Percentiles rank a stretch among this genome's conserved stretches.
These are phyloP conservation scores for Striga asiatica DNA, from an alignment of 257 asterid genomes.

Conservation along the genomic window DNA sequence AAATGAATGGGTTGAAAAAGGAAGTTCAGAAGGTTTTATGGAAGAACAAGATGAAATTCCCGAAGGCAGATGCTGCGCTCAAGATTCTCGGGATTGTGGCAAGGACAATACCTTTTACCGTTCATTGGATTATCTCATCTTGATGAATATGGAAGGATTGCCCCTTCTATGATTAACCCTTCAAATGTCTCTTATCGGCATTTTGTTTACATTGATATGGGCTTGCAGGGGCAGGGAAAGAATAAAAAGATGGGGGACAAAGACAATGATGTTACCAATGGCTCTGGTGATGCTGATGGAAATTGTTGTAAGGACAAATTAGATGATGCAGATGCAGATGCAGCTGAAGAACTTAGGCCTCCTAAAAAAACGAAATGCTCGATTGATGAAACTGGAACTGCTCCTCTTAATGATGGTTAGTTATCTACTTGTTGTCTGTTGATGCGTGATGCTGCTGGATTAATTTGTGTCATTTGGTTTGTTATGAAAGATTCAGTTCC, in stretches of 20 bases:
- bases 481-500: constrained; percentile 27
- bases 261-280: constrained; percentile 33
- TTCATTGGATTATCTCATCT: neutral
- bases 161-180: neutral
- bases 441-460: neutral
- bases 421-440: constrained; percentile 2
- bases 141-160: neutral
- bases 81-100: constrained; percentile 72
- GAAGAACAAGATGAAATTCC: constrained; percentile 84
- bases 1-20: constrained; percentile 56
- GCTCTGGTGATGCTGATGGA: constrained; percentile 26
- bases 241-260: constrained; percentile 22
- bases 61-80: constrained; percentile 67
- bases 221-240: constrained; percentile 35
- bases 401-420: constrained; percentile 34
- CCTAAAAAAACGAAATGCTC: constrained; percentile 67
- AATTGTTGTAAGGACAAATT: constrained; percentile 17
- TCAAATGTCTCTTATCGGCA: neutral
- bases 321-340: constrained; percentile 24
- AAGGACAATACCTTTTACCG: constrained; percentile 9
- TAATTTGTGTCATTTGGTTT: constrained; percentile 11
- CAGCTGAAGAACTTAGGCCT: constrained; percentile 43
- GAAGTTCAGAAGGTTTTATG: constrained; percentile 90
- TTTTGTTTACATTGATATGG: constrained; percentile 4
- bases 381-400: constrained; percentile 25